Base-by-base conservation (phyloP, 2,329 filamentous ascomycete genomes). In the Aspergillus sp. region DNA sequence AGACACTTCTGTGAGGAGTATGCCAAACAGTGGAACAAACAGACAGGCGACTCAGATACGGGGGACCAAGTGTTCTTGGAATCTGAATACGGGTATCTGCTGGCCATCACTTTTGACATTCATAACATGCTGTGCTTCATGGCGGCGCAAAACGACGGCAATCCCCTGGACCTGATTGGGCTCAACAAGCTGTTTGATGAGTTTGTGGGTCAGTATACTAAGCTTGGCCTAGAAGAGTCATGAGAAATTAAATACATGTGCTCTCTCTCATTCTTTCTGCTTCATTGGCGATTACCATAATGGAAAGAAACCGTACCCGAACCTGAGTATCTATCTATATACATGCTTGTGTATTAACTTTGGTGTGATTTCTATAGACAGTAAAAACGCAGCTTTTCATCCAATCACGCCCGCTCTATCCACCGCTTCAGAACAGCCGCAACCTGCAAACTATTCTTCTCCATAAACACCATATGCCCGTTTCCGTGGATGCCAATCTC, bases 61-160 rank as follows among this genome's bases (percentile, higher is more conserved):
- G 44, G 24, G 16, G 26, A 36, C 8, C 44, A 46, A 30, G 44
- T 46, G 44, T 46, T 46, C 26, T 24, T 35, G n/a, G 44, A 46
- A 35, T 36, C 44, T 16, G 44, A 46, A 20, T 46, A 46, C 26
- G 44, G 44, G 14, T 46, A 36, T 19, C n/a, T 46, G 44, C 16
- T 46, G 44, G 44, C 44, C 26, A 35, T 46, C 26, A 46, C 24
- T 17, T 46, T 46, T 20, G 44, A 46, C 16, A 35, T 46, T 30
- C 44, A 46, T 19, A 46, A 46, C 26, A 46, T 46, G 44, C 44
- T 46, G 13, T 46, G 44, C 44, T 46, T 46, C 44, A 46, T 46
- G 44, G 9, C 4, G 19, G 26, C 20, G 32, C 9, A 46, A 35
- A 24, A 20, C 20, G 44, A 46, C 26, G 19, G 19, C 5, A 24